Percentiles rank a stretch among this genome's conserved stretches.
These are phyloP conservation scores for Zymoseptoria crescenta DNA, from an alignment of 2,329 filamentous ascomycete species.

Conservation along the genomic window DNA sequence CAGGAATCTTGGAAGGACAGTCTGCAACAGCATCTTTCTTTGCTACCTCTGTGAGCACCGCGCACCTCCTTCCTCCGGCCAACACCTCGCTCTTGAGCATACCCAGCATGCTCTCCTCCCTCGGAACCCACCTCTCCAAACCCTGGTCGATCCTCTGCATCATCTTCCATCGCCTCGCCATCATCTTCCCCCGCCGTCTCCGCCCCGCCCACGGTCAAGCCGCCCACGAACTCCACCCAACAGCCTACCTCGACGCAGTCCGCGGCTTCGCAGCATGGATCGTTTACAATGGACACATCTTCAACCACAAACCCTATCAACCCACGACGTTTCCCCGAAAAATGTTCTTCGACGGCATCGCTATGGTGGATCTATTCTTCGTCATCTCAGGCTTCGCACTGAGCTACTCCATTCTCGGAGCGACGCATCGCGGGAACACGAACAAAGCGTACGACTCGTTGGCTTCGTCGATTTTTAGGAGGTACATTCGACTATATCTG, in stretches of 20 bases:
- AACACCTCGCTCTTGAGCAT: neutral
- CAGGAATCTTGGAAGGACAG: neutral
- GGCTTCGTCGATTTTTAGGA: neutral
- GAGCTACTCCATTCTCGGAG: constrained; percentile 8
- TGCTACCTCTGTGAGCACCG: neutral
- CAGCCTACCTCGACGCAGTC: constrained; percentile 54
- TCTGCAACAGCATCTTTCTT: neutral
- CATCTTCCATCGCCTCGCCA: neutral
- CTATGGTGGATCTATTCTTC: constrained; percentile 14
- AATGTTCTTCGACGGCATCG: neutral
- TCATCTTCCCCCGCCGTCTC: neutral
- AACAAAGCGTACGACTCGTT: neutral
- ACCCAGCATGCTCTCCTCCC: neutral
- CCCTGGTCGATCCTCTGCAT: neutral
- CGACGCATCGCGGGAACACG: neutral
- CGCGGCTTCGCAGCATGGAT: constrained; percentile 57
- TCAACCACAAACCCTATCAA: neutral
- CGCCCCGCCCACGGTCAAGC: neutral
- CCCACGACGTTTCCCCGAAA: neutral
- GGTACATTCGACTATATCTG: neutral
- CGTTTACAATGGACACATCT: constrained; percentile 52
- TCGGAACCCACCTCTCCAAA: neutral
- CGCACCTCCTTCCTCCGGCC: neutral
- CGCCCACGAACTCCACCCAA: constrained; percentile 19
- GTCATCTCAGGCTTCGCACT: constrained; percentile 13